Conservation (phyloP, 495 filamentous ascomycete genomes). For the Podospora bellae-mahoneyi region DNA sequence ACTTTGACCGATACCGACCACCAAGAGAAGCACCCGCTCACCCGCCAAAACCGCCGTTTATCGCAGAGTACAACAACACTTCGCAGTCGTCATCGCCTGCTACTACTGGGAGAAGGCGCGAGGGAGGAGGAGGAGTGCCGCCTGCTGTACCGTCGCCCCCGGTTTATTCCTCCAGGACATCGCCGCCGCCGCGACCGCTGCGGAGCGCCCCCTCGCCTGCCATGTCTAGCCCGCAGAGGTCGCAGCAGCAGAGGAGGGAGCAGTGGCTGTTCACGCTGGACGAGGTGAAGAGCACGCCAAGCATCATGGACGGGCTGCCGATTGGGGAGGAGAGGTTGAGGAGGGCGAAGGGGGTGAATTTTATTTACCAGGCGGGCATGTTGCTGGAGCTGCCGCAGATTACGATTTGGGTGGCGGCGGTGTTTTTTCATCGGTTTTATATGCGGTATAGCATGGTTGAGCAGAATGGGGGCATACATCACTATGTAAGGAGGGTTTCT, state of each 20-base stretch:
- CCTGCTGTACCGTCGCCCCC: constrained; percentile 54
- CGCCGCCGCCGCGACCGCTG: constrained; percentile 47
- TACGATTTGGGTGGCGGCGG: constrained; percentile 84
- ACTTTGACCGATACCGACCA: constrained; percentile 50
- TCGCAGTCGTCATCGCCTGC: constrained; percentile 39
- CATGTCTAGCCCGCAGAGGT: constrained; percentile 34
- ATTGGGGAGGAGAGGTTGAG: constrained; percentile 70
- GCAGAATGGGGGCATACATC: constrained; percentile 68
- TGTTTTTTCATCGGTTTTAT: constrained; percentile 92
- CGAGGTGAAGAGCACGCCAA: constrained; percentile 78
- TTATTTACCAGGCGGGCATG: constrained; percentile 91
- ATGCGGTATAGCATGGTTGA: constrained; percentile 80
- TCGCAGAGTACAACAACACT: constrained; percentile 26
- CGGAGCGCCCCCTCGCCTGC: constrained; percentile 40
- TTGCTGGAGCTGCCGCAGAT: constrained; percentile 88
- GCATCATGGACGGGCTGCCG: constrained; percentile 75
- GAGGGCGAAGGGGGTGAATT: constrained; percentile 88
- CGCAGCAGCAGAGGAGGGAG: constrained; percentile 34
- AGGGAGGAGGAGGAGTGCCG: constrained; percentile 35
- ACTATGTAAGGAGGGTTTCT: constrained; percentile 57
- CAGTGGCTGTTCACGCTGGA: constrained; percentile 91
- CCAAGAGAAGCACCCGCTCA: constrained; percentile 42
- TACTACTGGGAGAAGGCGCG: constrained; percentile 36
- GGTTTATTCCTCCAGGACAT: constrained; percentile 45
- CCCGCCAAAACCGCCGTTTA: constrained; percentile 39